Base-by-base conservation (phyloP, 2,329 filamentous ascomycete genomes). In the Peltaster fructicola region DNA sequence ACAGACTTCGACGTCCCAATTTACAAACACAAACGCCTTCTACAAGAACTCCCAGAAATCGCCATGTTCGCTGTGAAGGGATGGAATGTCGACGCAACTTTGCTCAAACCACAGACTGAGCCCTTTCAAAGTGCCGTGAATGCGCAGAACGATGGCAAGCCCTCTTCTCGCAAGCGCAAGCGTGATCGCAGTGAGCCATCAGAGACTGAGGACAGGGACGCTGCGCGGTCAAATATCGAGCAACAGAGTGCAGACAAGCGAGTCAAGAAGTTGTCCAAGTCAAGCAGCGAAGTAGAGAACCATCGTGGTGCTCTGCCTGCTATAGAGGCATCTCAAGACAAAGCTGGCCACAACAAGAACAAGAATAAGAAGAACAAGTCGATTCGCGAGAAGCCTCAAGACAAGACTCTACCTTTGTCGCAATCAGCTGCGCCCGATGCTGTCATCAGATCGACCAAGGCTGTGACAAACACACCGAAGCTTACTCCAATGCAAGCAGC, bases 61-160 rank as follows among this genome's bases (percentile, higher is more conserved):
- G n/a, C n/a, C n/a, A 85, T 95, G 85, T 95, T 95, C 51, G 74
- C 82, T 7, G 84, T 95, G 15, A 78, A 79, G 43, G 88, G 88
- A 39, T 93, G 85, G 84, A 80, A 80, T 18, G 63, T 93, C 17
- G 69, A 79, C 28, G 65, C 73, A 33, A 67, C 71, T 37, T 58
- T 57, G 25, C 66, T 90, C 35, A 81, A 80, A 52, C 53, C 68
- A 15, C 80, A 92, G 52, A 64, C 58, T 10, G 56, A 63, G 32
- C 40, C 45, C 49, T 24, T 37, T 47, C 6, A 43, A 40, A 22
- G 40, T 40, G 15, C 47, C 44, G 13, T 38, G 33, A 30, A 39
- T 60, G 37, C 67, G 61, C 40, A 58, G 60, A 36, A 72, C 63
- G 45, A 69, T 27, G 38, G 35, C 22, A 32, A 32, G 29, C 25